Conservation (phyloP, 148 eudicot genomes). For the Silene latifolia region DNA sequence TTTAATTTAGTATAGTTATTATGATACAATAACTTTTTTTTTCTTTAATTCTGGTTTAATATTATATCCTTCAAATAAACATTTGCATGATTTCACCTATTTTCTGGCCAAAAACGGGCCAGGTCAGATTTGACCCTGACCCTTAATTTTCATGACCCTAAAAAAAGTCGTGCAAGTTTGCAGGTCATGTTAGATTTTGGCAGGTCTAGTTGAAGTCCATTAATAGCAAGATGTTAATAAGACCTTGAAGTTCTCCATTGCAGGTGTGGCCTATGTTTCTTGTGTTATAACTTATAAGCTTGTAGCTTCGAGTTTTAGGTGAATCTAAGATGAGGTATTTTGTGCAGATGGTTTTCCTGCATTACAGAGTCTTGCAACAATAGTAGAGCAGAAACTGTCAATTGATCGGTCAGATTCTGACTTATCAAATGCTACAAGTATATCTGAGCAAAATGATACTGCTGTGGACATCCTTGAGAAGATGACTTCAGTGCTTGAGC, state of each 20-base stretch:
- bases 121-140: too few species aligned
- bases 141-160: too few species aligned
- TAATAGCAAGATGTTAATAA: background rate
- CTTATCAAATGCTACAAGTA: slow-evolving; percentile 9
- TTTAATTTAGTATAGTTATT: too few species aligned
- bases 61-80: too few species aligned
- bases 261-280: slow-evolving; percentile 44
- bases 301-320: slow-evolving; percentile 3
- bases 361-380: slow-evolving; percentile 43
- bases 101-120: too few species aligned
- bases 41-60: too few species aligned
- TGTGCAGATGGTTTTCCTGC: slow-evolving; percentile 82
- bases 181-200: too few species aligned
- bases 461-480: slow-evolving; percentile 62
- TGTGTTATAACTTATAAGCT: slow-evolving; percentile 14
- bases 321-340: slow-evolving; percentile 22
- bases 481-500: slow-evolving; percentile 65
- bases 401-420: slow-evolving; percentile 44
- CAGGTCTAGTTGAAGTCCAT: background rate
- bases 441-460: slow-evolving; percentile 42
- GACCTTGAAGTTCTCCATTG: slow-evolving; percentile 21
- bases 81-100: too few species aligned
- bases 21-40: too few species aligned
- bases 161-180: too few species aligned
- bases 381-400: slow-evolving; percentile 46